Base-by-base conservation (phyloP, 768 basidiomycete species). In the Cyathus striatus region DNA sequence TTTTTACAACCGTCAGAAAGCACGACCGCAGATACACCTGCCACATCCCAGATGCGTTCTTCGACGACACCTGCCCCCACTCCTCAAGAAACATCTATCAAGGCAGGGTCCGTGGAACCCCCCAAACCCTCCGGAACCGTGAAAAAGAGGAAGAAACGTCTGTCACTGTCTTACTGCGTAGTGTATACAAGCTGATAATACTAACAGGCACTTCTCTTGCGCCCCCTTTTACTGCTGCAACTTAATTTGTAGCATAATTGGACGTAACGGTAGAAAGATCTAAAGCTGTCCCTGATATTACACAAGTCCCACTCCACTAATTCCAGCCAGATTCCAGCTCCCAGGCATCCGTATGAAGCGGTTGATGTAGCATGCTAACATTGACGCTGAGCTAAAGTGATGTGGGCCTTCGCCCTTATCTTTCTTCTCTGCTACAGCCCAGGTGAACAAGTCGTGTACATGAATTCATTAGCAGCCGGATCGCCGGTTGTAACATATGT, bases 121-220 rank as follows among this genome's bases (percentile, higher is more conserved):
- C 38, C 45, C 18, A 84, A 76, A 57, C 64, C 68, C 1, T 54
- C 70, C 2, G 79, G 76, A 2, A 75, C 65, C 13, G 75, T 75
- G 18, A 86, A 78, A 58, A 88, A 85, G 67, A 90, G 84, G 64
- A 79, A 78, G 57, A 90, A 89, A 70, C 78, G 87, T 82, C 59
- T 43, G 82, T 65, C 14, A 27, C 32, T 23, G 34, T 20, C 23
- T 9, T 12, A 9, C 35, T 23, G 23, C 53, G 23, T 7, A 27
- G 38, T 36, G 44, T 7, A 20, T 49, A 12, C 17, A 33, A 42
- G 33, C 35, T 44, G 30, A 41, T 40, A 39, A 40, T 41, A 46
- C 45, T 36, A 7, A 18, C 51, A 68, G 72, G 70, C 34, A 63
- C 64, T 40, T 69, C 66, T 24, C 46, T 66, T 35, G 63, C 61